phyloP scores from a whole-genome alignment of 169 alveolate species.

The Plasmodium yoelii region DNA sequence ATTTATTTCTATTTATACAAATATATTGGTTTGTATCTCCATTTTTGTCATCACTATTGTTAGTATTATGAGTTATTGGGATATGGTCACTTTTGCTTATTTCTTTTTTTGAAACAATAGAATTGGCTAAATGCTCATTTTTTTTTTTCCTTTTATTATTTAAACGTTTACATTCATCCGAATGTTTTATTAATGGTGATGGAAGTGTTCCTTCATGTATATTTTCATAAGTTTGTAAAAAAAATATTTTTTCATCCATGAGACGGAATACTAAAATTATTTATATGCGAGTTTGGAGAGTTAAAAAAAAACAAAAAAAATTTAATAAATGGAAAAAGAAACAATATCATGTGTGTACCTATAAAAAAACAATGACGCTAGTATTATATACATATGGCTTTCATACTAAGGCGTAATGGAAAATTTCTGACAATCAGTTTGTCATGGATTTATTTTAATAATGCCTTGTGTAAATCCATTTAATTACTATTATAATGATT shows the following conservation, averaged over 20 bases:
- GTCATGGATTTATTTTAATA: too few relatives aligned
- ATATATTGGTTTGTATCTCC: slow-evolving; percentile 1
- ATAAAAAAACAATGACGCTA: too few relatives aligned
- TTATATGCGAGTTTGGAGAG: background rate
- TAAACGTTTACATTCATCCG: slow-evolving; percentile 28
- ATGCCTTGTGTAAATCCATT: too few relatives aligned
- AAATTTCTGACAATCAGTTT: too few relatives aligned
- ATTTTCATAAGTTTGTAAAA: slow-evolving; percentile 43
- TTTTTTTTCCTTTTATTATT: slow-evolving; percentile 11
- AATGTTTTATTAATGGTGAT: slow-evolving; percentile 53
- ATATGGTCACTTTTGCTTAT: background rate
- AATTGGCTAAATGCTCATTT: background rate
- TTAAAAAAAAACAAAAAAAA: background rate
- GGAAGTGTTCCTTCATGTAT: slow-evolving; percentile 46
- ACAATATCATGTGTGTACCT: too few relatives aligned
- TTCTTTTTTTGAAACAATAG: background rate
- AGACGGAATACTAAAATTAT: background rate
- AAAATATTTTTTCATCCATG: slow-evolving; percentile 40
- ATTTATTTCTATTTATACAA: slow-evolving; percentile 50
- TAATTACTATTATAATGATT: too few relatives aligned
- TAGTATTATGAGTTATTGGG: background rate
- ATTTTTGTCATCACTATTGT: slow-evolving; percentile 7
- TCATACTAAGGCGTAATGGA: too few relatives aligned
- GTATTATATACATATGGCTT: too few relatives aligned
- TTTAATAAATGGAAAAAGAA: too few relatives aligned